Evolutionary conservation across 768 basidiomycete genomes (phyloP).

Genomic region (Leccinum incarnatum): DNA sequence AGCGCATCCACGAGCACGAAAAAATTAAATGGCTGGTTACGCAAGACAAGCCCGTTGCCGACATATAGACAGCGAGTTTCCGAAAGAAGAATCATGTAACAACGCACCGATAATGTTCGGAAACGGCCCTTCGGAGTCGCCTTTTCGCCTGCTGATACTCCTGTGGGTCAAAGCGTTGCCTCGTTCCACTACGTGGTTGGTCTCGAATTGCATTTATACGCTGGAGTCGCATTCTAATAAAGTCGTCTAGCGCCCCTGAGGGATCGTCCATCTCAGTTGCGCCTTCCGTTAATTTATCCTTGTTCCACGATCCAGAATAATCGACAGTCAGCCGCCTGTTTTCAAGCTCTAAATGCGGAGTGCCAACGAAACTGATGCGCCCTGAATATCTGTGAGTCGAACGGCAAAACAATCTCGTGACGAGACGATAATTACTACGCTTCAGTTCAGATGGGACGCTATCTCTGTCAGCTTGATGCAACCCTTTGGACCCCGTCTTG

Average conservation of each 20-base stretch:
- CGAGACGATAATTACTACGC: conserved; percentile 3
- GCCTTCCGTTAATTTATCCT: not conserved
- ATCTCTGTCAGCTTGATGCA: not conserved
- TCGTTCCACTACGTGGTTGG: not conserved
- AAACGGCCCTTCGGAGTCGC: conserved; percentile 76
- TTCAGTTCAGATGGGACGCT: conserved; percentile 1
- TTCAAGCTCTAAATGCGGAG: not conserved
- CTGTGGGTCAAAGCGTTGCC: conserved; percentile 53
- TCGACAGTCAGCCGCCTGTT: not conserved
- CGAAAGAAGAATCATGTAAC: not conserved
- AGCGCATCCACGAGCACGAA: not conserved
- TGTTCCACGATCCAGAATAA: not conserved
- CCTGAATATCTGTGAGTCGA: not conserved
- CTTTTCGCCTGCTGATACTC: conserved; percentile 84
- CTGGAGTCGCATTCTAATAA: not conserved
- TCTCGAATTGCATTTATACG: not conserved
- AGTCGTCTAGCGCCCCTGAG: not conserved
- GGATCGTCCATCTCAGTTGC: not conserved
- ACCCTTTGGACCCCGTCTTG: not conserved
- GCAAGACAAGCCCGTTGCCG: not conserved
- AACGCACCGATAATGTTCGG: conserved; percentile 76
- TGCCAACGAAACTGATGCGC: not conserved
- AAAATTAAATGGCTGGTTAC: not conserved
- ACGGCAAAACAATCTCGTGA: not conserved
- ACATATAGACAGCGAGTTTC: not conserved